Percentiles rank a stretch among this genome's conserved stretches.
Evolutionary conservation across 2,329 filamentous ascomycete species (phyloP).

Genomic region (Epichloe gansuensis): DNA sequence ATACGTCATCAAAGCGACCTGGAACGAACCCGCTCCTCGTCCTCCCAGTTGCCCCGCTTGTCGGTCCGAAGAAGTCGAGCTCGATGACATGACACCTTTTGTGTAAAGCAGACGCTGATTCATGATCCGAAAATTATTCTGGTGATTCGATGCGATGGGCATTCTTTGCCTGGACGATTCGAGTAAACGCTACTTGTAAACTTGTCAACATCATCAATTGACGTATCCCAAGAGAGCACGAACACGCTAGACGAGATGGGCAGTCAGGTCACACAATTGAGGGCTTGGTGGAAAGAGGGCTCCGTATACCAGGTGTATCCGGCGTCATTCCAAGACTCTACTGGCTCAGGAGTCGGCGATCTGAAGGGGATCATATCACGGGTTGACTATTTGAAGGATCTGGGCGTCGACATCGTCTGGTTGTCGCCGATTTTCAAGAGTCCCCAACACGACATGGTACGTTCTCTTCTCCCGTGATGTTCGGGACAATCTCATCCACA

Average conservation of each 20-base stretch:
- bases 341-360: slow-evolving; percentile 41
- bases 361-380: slow-evolving; percentile 44
- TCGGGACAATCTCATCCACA: not conserved
- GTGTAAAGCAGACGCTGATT: too few species aligned
- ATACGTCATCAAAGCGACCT: not conserved
- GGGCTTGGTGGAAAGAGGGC: slow-evolving; percentile 46
- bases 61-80: not conserved
- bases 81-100: not conserved
- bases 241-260: slow-evolving; percentile 12
- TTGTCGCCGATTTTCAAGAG: slow-evolving; percentile 33
- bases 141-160: not conserved
- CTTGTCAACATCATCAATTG: not conserved
- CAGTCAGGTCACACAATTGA: slow-evolving; percentile 12
- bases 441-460: slow-evolving; percentile 51
- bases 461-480: not conserved
- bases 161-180: too few species aligned
- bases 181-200: not conserved
- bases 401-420: slow-evolving; percentile 49
- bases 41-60: not conserved
- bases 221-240: not conserved
- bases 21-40: not conserved
- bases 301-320: slow-evolving; percentile 50
- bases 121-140: not conserved
- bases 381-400: slow-evolving; percentile 39
- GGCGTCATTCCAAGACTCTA: slow-evolving; percentile 47